A percentile compares a stretch with the other conserved stretches of the same genome.
Conservation (phyloP, 2,329 filamentous ascomycete species). For the Tolypocladium pustulatum region DNA sequence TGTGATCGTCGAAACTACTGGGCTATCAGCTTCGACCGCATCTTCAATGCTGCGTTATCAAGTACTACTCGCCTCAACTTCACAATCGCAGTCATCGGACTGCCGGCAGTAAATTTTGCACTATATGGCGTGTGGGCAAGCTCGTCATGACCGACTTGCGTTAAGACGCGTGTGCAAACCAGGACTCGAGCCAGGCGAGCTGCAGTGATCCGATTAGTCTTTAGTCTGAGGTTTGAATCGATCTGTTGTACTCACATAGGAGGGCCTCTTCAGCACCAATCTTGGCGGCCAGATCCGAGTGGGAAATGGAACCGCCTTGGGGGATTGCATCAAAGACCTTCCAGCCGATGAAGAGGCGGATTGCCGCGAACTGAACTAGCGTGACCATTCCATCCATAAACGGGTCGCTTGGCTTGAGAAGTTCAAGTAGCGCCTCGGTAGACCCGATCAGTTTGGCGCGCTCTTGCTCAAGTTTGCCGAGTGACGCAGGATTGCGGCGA, state of each 20-base stretch:
- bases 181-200: constrained; percentile 2
- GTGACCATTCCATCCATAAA: constrained; percentile 6
- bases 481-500: not conserved
- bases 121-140: not conserved
- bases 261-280: constrained; percentile 12
- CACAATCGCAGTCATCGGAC: not conserved
- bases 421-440: not conserved
- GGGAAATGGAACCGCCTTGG: constrained; percentile 12
- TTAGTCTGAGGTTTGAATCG: not conserved
- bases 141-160: not conserved
- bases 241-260: not conserved
- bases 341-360: constrained; percentile 20
- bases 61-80: constrained; percentile 1
- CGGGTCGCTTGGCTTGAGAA: not conserved
- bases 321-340: constrained; percentile 21
- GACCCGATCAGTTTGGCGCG: not conserved
- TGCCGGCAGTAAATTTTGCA: not conserved
- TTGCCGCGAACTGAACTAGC: constrained; percentile 3
- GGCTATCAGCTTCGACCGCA: not conserved
- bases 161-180: constrained; percentile 2
- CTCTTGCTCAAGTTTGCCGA: not conserved
- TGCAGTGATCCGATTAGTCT: not conserved
- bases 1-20: constrained; percentile 15
- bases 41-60: no score
- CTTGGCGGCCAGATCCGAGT: constrained; percentile 15